These are phyloP conservation scores for Hydrangea macrophylla DNA, from an alignment of 148 eudicot species.

Conservation along the genomic window DNA sequence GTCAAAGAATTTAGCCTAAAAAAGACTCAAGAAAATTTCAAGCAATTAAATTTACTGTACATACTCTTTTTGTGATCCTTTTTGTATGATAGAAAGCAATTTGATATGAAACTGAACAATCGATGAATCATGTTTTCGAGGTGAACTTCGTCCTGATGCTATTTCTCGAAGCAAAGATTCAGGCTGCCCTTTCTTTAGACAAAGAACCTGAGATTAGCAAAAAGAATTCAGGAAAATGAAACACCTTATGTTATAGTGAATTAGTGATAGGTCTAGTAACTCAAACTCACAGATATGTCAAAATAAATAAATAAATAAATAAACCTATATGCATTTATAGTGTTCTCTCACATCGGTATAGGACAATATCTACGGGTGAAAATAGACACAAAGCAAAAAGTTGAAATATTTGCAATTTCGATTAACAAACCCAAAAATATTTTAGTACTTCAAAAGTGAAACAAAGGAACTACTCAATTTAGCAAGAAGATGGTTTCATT, in stretches of 20 bases:
- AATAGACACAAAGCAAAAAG: too few species aligned
- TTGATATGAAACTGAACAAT: constrained; percentile 20
- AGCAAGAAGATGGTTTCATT: too few species aligned
- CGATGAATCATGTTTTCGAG: constrained; percentile 7
- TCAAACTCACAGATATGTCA: too few species aligned
- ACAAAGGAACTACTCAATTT: too few species aligned
- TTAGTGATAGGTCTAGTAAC: too few species aligned
- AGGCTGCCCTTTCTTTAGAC: constrained; percentile 17
- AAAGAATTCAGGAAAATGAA: neutral
- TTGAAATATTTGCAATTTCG: too few species aligned
- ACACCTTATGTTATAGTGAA: too few species aligned
- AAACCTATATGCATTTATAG: too few species aligned
- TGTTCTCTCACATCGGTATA: neutral
- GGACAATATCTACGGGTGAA: neutral
- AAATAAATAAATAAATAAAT: too few species aligned
- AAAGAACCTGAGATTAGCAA: constrained; percentile 17
- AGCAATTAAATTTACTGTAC: neutral
- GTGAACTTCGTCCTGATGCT: constrained; percentile 16
- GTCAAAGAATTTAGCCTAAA: too few species aligned
- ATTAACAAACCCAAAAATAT: too few species aligned
- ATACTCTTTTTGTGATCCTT: constrained; percentile 18
- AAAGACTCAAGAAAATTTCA: neutral
- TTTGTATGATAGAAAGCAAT: constrained; percentile 25
- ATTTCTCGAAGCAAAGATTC: constrained; percentile 24
- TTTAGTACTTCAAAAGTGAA: too few species aligned